A percentile compares a stretch with the other conserved stretches of the same genome.
Conservation (phyloP, 2,329 filamentous ascomycete genomes). For the Biscogniauxia marginata region DNA sequence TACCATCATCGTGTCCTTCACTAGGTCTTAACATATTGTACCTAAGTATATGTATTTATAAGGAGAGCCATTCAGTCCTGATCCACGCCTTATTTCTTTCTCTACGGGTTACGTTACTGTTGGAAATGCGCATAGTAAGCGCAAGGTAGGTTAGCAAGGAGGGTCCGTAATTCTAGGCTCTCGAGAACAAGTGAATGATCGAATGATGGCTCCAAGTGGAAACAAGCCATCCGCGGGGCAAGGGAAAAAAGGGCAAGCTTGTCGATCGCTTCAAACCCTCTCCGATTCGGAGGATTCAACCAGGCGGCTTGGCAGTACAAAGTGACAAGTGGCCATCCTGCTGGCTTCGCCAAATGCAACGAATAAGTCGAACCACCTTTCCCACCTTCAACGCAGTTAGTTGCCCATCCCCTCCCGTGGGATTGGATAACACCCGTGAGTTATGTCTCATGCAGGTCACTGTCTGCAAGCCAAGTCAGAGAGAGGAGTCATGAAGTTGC, state of each 20-base stretch:
- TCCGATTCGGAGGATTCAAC: not conserved
- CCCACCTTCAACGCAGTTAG: not conserved
- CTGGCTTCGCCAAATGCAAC: not conserved
- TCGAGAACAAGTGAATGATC: not conserved
- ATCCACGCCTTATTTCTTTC: too few species aligned
- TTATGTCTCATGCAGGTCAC: not conserved
- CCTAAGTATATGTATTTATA: too few species aligned
- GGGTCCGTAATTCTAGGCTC: not conserved
- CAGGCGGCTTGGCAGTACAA: not conserved
- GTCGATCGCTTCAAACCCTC: not conserved
- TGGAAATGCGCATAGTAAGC: not conserved
- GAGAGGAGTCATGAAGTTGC: not conserved
- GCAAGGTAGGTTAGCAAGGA: not conserved
- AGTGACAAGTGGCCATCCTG: not conserved
- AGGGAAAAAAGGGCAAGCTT: not conserved
- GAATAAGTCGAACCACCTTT: not conserved
- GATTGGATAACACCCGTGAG: not conserved
- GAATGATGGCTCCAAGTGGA: not conserved
- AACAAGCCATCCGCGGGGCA: not conserved
- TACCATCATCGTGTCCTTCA: too few species aligned
- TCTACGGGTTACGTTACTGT: too few species aligned
- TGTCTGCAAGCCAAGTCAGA: not conserved
- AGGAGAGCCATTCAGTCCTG: too few species aligned
- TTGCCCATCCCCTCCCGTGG: not conserved
- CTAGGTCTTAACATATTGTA: too few species aligned